Evolutionary conservation across 306 rosid genomes (phyloP).

Genomic region (Fagus sylvatica): DNA sequence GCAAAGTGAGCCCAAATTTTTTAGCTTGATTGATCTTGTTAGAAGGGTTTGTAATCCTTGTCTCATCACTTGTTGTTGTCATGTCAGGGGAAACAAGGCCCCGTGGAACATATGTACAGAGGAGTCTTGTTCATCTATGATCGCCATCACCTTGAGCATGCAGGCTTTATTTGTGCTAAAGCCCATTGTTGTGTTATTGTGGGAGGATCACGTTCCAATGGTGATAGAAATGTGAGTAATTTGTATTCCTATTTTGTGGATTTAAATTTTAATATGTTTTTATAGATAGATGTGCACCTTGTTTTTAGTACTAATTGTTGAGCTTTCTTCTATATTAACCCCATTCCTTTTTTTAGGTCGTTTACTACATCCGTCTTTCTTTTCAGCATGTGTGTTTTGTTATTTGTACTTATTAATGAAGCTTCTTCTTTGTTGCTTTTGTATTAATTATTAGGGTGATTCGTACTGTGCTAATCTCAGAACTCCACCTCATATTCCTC

Average conservation of each 20-base stretch:
- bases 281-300: neutral
- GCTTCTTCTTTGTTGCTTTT: conserved; percentile 18
- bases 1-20: conserved; percentile 58
- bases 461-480: conserved; percentile 57
- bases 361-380: neutral
- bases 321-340: conserved; percentile 17
- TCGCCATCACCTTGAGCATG: conserved; percentile 98
- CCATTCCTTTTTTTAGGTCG: neutral
- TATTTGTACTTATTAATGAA: neutral
- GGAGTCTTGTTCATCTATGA: conserved; percentile 83
- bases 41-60: conserved; percentile 16
- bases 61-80: conserved; percentile 2
- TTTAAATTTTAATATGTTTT: neutral
- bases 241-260: conserved; percentile 15
- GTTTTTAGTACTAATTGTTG: neutral
- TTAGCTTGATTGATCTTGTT: conserved; percentile 23
- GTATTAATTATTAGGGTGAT: conserved; percentile 59
- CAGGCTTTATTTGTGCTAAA: conserved; percentile 92
- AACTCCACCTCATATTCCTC: conserved; percentile 78
- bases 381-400: neutral
- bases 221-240: conserved; percentile 73
- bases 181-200: conserved; percentile 87
- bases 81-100: conserved; percentile 92
- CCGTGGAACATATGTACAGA: conserved; percentile 92
- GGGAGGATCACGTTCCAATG: conserved; percentile 89